Evolutionary conservation across 805 yeast genomes (phyloP), one percentile per base, ranked within the genome.

Genomic region (Nakazawaea pomicola): DNA sequence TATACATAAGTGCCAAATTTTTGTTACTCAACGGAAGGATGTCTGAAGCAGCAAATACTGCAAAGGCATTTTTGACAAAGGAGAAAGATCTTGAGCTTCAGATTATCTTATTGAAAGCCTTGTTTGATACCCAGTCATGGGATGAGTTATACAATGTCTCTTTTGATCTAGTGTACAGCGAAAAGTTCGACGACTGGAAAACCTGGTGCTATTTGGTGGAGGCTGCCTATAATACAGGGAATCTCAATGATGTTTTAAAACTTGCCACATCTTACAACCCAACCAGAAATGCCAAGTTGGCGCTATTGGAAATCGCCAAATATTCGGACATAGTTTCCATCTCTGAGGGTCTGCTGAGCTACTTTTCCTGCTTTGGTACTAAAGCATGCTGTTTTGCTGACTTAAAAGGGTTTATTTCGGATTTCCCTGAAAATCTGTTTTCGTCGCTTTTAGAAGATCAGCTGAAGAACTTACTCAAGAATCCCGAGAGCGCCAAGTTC

Each of bases 301-400:
- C 85, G 0, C 49, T 52, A 5, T 58, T 84, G 6, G 76, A 80
- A 44, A 47, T 68, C 2, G 64, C 70, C 12, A 43, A 46, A 19
- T 38, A 47, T 9, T 53, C 47, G 0, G 47, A 49, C 6, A 52
- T 52, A 1, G 3, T 11, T 4, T 4, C 19, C 1, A 15, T 23
- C 11, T 14, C 20, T 23, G 48, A 61, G 1, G 60, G 67, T 4
- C 46, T 72, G 8, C 41, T 47, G 0, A 54, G 52, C 10, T 82
- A 82, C 52, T 64, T 80, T 46, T 46, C 55, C 0, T 53, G 49
- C 5, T 74, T 67, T 53, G 76, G 75, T 17, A 50, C 68, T 37
- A 87, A 85, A 53, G 65, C 76, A 20, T 82, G 90, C 50, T 83
- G 89, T 40, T 73, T 70, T 43, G 63, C 67, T 20, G 96, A 86